Percentiles rank a stretch among this genome's conserved stretches.
Conservation (phyloP, 768 basidiomycete genomes). For the Leccinum arenicola region DNA sequence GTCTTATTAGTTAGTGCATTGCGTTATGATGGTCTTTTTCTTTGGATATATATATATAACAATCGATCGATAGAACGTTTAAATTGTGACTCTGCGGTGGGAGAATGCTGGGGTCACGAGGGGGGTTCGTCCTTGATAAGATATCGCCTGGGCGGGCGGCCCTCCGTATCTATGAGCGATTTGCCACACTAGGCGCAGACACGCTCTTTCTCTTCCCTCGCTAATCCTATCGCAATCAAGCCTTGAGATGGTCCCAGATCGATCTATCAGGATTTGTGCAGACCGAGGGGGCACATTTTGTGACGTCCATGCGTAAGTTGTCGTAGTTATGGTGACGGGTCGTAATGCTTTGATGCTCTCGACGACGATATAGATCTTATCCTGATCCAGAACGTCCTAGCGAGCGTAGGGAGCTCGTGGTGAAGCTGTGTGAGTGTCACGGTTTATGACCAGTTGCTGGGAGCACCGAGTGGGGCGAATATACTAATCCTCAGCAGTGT, state of each 20-base stretch:
- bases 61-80: not conserved
- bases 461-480: not conserved
- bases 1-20: conserved; percentile 14
- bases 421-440: conserved; percentile 70
- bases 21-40: conserved; percentile 17
- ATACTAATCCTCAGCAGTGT: conserved; percentile 49
- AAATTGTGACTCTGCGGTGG: not conserved
- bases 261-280: conserved; percentile 80
- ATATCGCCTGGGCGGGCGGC: not conserved
- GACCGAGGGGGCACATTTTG: conserved; percentile 93
- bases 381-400: conserved; percentile 61
- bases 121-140: conserved; percentile 4
- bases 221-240: not conserved
- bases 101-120: not conserved
- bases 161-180: not conserved
- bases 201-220: not conserved
- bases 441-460: not conserved
- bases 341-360: not conserved
- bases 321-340: not conserved
- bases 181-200: not conserved
- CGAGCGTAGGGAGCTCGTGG: conserved; percentile 76
- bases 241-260: conserved; percentile 49
- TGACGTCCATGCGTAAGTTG: conserved; percentile 75
- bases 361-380: conserved; percentile 52
- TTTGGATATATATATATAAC: not conserved